Evolutionary conservation across 225 moss, liverwort and hornwort species (phyloP), one percentile per base, ranked within the genome.

Genomic region (Sphagnum contortum): DNA sequence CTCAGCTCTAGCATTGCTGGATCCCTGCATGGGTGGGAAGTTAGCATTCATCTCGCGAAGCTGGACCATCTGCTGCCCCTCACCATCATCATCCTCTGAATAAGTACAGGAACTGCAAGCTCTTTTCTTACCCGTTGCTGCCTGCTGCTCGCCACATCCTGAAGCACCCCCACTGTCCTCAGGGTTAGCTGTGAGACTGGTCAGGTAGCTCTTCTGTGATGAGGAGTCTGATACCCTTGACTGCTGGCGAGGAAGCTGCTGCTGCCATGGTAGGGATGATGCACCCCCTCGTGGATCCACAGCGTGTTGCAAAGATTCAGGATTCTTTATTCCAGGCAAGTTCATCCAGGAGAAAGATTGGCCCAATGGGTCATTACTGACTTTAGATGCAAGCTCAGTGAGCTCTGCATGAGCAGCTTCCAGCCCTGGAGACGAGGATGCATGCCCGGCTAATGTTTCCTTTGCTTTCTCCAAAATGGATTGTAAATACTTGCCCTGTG

Each of bases 401-500:
- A 95, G 91, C 84, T 95, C 95, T 55, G 88, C 89, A 56, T 90
- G 75, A 7, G 89, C 86, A 57, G 90, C 95, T 74, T 89, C 89
- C 68, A 95, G 75, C 66, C 82, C 84, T 45, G 95, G 92, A 9
- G 92, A 92, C 56, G 88, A 82, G 68, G 77, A 66, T 4, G 87
- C 70, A 54, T 94, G 91, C 48, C 77, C 77, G 48, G 92, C 92
- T n/a, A 95, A 75, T 48, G 95, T 86, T 69, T 95, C 95, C 55
- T 89, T 84, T 0, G 95, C 95, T 75, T 92, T 95, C 69, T 95
- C 95, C 63, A 95, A 68, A 56, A 95, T 92, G 8, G 95, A 83
- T 75, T 95, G 95, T 14, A 95, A 79, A 64, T 95, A 95, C 75
- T 92, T 92, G 47, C 95, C 88, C 63, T 95, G 95, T 0, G 95